Evolutionary conservation across 441 rosid species (phyloP).

Genomic region (Populus hybrid): DNA sequence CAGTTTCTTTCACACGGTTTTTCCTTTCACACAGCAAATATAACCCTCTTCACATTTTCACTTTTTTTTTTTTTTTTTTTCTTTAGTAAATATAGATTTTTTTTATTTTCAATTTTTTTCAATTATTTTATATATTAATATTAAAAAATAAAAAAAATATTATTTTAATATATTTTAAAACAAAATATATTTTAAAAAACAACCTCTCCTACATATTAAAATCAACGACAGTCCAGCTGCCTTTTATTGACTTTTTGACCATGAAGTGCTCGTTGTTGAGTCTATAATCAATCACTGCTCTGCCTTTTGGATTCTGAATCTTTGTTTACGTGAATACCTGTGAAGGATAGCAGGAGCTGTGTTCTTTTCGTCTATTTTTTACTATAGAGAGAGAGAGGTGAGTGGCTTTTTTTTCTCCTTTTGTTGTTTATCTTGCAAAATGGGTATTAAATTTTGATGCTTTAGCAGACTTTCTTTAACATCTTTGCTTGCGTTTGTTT

Average conservation of each 20-base stretch:
- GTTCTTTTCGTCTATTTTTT: neutral
- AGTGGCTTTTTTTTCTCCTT: neutral
- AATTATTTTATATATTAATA: too few relatives aligned
- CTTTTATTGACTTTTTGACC: slow-evolving; percentile 49
- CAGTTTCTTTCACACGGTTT: neutral
- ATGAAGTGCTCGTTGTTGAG: slow-evolving; percentile 46
- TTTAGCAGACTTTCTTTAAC: neutral
- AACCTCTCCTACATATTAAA: too few relatives aligned
- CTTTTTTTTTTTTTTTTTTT: neutral
- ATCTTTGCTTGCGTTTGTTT: too few relatives aligned
- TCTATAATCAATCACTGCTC: slow-evolving; percentile 15
- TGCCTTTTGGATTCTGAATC: slow-evolving; percentile 16
- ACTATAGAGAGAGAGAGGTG: neutral
- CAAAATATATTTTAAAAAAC: too few relatives aligned
- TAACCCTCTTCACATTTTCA: neutral
- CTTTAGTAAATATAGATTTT: too few relatives aligned
- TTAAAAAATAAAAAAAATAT: too few relatives aligned
- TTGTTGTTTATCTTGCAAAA: neutral
- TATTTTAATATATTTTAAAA: too few relatives aligned
- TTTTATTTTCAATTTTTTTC: too few relatives aligned
- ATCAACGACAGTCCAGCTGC: slow-evolving; percentile 61
- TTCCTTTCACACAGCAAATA: neutral
- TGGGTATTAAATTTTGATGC: neutral
- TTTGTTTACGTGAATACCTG: slow-evolving; percentile 16
- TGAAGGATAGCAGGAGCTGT: slow-evolving; percentile 12